These are phyloP conservation scores for Boechera divaricarpa DNA, from an alignment of 345 rosid species.

Conservation along the genomic window DNA sequence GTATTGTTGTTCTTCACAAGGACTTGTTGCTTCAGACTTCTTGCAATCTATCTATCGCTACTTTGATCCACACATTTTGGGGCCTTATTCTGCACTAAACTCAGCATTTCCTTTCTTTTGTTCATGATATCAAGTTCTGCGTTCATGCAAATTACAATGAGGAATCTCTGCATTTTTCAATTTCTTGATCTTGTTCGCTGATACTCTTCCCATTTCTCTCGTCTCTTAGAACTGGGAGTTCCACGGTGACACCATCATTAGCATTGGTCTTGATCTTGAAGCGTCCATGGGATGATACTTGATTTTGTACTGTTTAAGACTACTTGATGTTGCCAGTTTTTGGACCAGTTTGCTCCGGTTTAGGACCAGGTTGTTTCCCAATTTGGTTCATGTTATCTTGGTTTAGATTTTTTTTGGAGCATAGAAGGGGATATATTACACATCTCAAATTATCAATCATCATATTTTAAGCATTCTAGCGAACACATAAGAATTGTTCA, in stretches of 20 bases:
- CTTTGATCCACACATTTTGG: constrained; percentile 1
- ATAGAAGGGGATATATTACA: neutral
- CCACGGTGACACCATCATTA: constrained; percentile 45
- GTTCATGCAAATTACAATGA: constrained; percentile 7
- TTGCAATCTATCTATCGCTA: neutral
- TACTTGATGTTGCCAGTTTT: neutral
- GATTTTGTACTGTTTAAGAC: constrained; percentile 18
- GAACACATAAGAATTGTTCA: neutral
- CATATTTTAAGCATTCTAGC: neutral
- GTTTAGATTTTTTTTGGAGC: neutral
- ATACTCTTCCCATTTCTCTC: constrained; percentile 31
- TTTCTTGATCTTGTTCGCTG: constrained; percentile 20
- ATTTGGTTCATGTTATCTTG: neutral
- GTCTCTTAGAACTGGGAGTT: constrained; percentile 44
- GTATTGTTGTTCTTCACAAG: constrained; percentile 22
- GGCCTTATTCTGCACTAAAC: neutral
- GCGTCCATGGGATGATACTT: constrained; percentile 27
- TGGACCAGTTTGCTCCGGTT: constrained; percentile 6
- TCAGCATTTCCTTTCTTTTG: neutral
- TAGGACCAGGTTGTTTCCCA: neutral
- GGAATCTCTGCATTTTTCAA: neutral
- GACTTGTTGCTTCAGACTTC: constrained; percentile 24
- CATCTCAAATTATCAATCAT: constrained; percentile 1
- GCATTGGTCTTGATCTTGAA: constrained; percentile 36
- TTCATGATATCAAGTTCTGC: constrained; percentile 1